Conservation (phyloP, 108 stramenopile species). For the Epithemia pelagica region DNA sequence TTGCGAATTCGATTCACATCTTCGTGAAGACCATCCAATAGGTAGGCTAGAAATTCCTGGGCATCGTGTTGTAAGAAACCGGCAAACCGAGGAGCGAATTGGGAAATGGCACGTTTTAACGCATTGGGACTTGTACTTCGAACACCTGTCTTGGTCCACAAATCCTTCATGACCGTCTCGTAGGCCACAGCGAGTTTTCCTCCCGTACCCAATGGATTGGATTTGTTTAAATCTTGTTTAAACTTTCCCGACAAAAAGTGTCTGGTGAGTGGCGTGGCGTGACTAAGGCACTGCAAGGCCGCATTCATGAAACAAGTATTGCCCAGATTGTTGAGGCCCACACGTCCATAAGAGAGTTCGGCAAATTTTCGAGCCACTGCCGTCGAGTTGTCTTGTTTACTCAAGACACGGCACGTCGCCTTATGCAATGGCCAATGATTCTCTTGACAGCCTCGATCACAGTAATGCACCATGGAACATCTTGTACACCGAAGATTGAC, state of each 20-base stretch:
- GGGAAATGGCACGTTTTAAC: constrained; percentile 68
- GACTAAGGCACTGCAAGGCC: constrained; percentile 76
- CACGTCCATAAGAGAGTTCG: constrained; percentile 33
- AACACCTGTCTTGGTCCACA: constrained; percentile 45
- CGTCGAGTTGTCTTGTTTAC: constrained; percentile 8
- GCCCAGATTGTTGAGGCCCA: constrained; percentile 90
- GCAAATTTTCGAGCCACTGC: constrained; percentile 3
- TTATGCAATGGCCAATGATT: constrained; percentile 68
- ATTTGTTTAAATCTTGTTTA: constrained; percentile 48
- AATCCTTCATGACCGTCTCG: constrained; percentile 52
- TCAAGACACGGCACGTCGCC: constrained; percentile 20
- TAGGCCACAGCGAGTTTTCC: constrained; percentile 77
- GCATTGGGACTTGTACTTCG: constrained; percentile 39
- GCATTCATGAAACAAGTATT: constrained; percentile 98
- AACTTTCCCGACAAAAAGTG: constrained; percentile 75
- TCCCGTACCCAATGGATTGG: constrained; percentile 75
- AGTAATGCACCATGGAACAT: constrained; percentile 48
- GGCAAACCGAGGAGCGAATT: constrained; percentile 68
- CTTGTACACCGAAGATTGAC: constrained; percentile 38
- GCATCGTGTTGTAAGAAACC: constrained; percentile 84
- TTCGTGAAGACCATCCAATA: constrained; percentile 92
- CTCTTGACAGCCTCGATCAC: constrained; percentile 52
- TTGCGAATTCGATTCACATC: constrained; percentile 90
- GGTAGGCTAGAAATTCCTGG: constrained; percentile 87
- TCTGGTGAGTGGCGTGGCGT: constrained; percentile 81